A percentile compares a stretch with the other conserved stretches of the same genome.
Evolutionary conservation across 2,329 filamentous ascomycete genomes (phyloP).

Genomic region (Aureobasidium sp.): DNA sequence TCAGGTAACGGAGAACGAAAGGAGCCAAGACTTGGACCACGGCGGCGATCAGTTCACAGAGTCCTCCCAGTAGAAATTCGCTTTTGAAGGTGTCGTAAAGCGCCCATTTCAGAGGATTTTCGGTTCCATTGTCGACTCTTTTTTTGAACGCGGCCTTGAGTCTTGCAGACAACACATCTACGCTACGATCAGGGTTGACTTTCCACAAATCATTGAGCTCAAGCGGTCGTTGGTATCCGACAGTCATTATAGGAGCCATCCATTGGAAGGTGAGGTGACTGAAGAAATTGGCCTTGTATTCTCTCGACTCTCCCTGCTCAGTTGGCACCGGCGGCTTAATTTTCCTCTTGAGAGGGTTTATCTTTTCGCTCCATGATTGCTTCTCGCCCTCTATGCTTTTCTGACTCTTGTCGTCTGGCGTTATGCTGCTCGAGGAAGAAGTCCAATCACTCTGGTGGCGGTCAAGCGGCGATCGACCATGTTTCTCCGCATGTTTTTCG

Average conservation of each 20-base stretch:
- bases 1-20: conserved; percentile 77
- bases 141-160: conserved; percentile 61
- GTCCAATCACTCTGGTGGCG: conserved; percentile 26
- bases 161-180: conserved; percentile 58
- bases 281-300: conserved; percentile 64
- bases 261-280: conserved; percentile 77
- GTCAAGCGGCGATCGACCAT: conserved; percentile 14
- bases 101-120: conserved; percentile 70
- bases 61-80: conserved; percentile 79
- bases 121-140: conserved; percentile 55
- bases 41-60: conserved; percentile 63
- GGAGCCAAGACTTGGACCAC: conserved; percentile 71
- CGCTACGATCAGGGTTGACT: conserved; percentile 72
- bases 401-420: conserved; percentile 19
- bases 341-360: conserved; percentile 41
- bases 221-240: conserved; percentile 76
- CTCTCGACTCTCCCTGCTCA: conserved; percentile 49
- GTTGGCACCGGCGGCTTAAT: conserved; percentile 47
- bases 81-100: conserved; percentile 77
- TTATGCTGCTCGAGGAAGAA: conserved; percentile 21
- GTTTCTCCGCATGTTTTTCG: conserved; percentile 14
- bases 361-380: conserved; percentile 54
- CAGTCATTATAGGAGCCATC: conserved; percentile 80
- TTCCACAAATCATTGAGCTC: conserved; percentile 79
- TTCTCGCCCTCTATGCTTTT: conserved; percentile 24